Conservation (phyloP, 2,329 filamentous ascomycete species). For the Ceratocystis albifundus region DNA sequence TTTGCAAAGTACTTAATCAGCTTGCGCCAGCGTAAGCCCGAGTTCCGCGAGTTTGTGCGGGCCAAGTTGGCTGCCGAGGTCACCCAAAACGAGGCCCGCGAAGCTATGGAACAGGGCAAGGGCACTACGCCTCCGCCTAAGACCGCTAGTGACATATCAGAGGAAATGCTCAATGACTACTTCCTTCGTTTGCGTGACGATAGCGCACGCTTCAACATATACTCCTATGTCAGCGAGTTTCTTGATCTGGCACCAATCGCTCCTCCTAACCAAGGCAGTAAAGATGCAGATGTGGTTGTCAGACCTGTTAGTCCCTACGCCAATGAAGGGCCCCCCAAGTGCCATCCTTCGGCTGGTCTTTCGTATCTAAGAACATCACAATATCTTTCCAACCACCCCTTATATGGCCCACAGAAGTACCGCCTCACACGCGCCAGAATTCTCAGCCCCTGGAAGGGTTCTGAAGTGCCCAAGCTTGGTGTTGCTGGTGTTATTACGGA, state of each 20-base stretch:
- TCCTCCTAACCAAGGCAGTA: slow-evolving; percentile 27
- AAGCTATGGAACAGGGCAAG: slow-evolving; percentile 34
- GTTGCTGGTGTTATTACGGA: slow-evolving; percentile 44
- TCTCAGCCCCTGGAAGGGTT: slow-evolving; percentile 35
- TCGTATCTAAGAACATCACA: slow-evolving; percentile 48
- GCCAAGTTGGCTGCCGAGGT: slow-evolving; percentile 38
- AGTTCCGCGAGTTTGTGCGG: slow-evolving; percentile 46
- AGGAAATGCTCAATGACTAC: slow-evolving; percentile 41
- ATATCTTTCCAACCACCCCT: slow-evolving; percentile 47
- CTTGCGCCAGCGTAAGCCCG: slow-evolving; percentile 41
- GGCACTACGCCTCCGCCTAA: slow-evolving; percentile 28
- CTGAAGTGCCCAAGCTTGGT: slow-evolving; percentile 37
- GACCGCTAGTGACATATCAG: slow-evolving; percentile 34
- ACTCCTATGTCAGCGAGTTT: slow-evolving; percentile 46
- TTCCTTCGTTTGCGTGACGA: slow-evolving; percentile 40
- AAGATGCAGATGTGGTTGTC: slow-evolving; percentile 13
- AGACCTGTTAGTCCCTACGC: slow-evolving; percentile 36
- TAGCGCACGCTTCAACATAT: slow-evolving; percentile 39
- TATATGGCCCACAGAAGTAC: slow-evolving; percentile 48
- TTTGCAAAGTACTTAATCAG: slow-evolving; percentile 45
- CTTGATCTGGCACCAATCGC: slow-evolving; percentile 49
- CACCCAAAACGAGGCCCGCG: slow-evolving; percentile 31
- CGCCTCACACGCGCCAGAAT: slow-evolving; percentile 42
- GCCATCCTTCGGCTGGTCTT: slow-evolving; percentile 51
- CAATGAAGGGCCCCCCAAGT: slow-evolving; percentile 44